Base-by-base conservation (phyloP, 2,329 filamentous ascomycete species). In the Gnomoniopsis smithogilvyi region DNA sequence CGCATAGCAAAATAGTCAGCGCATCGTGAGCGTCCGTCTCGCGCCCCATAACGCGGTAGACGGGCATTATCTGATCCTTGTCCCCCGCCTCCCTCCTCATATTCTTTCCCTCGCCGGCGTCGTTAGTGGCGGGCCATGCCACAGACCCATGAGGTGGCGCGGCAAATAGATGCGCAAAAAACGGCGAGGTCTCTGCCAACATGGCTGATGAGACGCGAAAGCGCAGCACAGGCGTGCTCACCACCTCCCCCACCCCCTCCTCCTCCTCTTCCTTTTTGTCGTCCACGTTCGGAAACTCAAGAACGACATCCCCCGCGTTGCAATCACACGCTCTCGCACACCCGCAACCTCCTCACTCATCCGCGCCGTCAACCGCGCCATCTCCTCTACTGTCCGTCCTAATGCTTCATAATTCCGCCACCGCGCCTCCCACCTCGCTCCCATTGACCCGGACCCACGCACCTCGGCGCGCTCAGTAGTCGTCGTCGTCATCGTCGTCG, bases 11-110 rank as follows among this genome's bases (percentile, higher is more conserved):
- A 1, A 78, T 77, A 60, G 78, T 76, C 12, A 83, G 66, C 0
- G 76, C 71, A 2, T 70, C 65, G 2, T 76, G 58, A 2, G 65
- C 68, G 54, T 82, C 80, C 6, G 73, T 61, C 62, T 83, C 80
- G 30, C 73, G 66, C 63, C 83, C 80, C 2, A 80, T 79, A 80
- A 84, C 83, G 12, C 77, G 75, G 61, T 80, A 83, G 1, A 83
- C 64, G 69, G n/a, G n/a, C n/a, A n/a, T n/a, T n/a, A n/a, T n/a
- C n/a, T n/a, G n/a, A n/a, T n/a, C n/a, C n/a, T n/a, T n/a, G n/a
- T n/a, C n/a, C n/a, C n/a, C n/a, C n/a, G n/a, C n/a, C n/a, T n/a
- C n/a, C n/a, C n/a, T n/a, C n/a, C n/a, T n/a, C n/a, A n/a, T n/a
- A n/a, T n/a, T n/a, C n/a, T n/a, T n/a, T n/a, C n/a, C n/a, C n/a